Percentiles rank a stretch among this genome's conserved stretches.
Conservation (phyloP, 768 basidiomycete genomes). For the Xerocomus brunneocitrinus region DNA sequence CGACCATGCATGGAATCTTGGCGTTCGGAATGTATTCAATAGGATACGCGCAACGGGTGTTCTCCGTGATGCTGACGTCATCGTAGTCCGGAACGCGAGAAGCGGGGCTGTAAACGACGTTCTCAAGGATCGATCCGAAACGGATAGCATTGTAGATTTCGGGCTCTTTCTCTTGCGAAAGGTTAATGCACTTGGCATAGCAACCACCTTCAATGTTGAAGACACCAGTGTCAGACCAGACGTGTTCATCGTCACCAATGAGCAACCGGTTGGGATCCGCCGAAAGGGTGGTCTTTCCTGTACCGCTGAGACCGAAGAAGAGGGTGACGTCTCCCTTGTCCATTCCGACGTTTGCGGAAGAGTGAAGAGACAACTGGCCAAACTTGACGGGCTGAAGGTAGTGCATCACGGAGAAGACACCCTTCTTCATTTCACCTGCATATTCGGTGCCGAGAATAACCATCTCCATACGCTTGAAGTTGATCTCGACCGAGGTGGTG, state of each 20-base stretch:
- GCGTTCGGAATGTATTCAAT: constrained; percentile 97
- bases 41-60: constrained; percentile 98
- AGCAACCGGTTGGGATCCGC: constrained; percentile 91
- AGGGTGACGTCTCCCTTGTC: constrained; percentile 89
- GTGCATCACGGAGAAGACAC: constrained; percentile 99
- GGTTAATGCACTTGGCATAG: constrained; percentile 97
- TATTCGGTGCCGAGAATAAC: constrained; percentile 99
- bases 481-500: constrained; percentile 97
- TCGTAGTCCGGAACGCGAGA: constrained; percentile 90
- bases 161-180: constrained; percentile 95
- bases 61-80: constrained; percentile 95
- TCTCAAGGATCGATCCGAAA: constrained; percentile 96
- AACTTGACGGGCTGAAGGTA: constrained; percentile 99
- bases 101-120: constrained; percentile 91
- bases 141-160: constrained; percentile 95
- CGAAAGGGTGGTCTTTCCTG: constrained; percentile 97
- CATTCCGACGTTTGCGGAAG: constrained; percentile 93
- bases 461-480: constrained; percentile 99
- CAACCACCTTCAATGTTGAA: constrained; percentile 99
- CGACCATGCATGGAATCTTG: constrained; percentile 84
- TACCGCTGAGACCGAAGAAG: constrained; percentile 98
- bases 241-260: constrained; percentile 99
- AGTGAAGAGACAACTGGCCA: constrained; percentile 95
- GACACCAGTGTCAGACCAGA: constrained; percentile 97
- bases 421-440: constrained; percentile 99